Evolutionary conservation across 495 filamentous ascomycete species (phyloP).

Genomic region (Neurospora cerealis): DNA sequence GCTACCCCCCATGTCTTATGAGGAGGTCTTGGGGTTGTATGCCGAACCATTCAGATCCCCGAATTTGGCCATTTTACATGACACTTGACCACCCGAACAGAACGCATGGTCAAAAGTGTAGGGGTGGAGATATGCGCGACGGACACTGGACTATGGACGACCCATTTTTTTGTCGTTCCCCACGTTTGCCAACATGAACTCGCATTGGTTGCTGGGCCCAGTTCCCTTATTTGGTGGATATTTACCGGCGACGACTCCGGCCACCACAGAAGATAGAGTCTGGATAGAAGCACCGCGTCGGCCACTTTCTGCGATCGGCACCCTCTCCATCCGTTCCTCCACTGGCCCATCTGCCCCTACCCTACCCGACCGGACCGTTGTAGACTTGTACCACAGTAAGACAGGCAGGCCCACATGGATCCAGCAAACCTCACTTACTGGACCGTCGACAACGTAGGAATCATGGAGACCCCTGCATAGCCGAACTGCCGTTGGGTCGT

Average conservation of each 20-base stretch:
- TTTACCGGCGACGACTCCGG: not conserved
- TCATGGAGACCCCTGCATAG: not conserved
- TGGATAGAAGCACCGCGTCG: not conserved
- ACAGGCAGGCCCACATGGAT: not conserved
- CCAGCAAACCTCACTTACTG: not conserved
- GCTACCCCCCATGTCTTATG: not conserved
- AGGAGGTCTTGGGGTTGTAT: not conserved
- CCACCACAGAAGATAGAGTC: not conserved
- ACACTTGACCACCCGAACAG: not conserved
- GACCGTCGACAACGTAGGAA: not conserved
- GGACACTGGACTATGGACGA: not conserved
- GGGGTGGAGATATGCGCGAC: not conserved
- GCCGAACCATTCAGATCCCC: not conserved
- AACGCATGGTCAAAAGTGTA: not conserved
- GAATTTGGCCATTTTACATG: not conserved
- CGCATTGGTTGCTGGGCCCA: not conserved
- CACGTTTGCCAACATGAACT: not conserved
- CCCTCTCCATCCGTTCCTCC: not conserved
- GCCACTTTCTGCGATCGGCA: not conserved
- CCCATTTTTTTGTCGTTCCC: not conserved
- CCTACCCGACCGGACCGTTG: not conserved
- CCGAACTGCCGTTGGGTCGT: not conserved
- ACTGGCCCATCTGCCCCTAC: not conserved
- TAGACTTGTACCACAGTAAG: not conserved
- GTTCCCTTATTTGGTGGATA: not conserved